These are phyloP conservation scores for Yamadazyma insecticola DNA, from an alignment of 805 yeast genomes.

Conservation along the genomic window DNA sequence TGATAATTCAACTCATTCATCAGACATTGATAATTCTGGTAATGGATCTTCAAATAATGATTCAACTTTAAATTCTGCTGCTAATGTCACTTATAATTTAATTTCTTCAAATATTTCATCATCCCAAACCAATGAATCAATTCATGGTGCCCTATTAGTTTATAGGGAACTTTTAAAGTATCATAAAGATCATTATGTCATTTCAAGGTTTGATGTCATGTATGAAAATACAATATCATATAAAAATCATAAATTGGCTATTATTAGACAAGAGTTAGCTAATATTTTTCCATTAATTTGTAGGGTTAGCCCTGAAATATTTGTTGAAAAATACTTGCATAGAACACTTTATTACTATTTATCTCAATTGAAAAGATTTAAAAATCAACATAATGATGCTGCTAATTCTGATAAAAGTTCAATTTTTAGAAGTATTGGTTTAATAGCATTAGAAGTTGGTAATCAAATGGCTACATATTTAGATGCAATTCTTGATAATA, in stretches of 20 bases:
- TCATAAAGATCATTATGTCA: constrained; percentile 68
- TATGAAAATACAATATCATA: constrained; percentile 70
- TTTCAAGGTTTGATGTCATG: constrained; percentile 67
- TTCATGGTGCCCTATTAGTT: constrained; percentile 85
- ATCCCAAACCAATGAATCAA: constrained; percentile 48
- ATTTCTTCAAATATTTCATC: constrained; percentile 16
- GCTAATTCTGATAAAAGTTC: constrained; percentile 61
- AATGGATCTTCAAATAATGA: constrained; percentile 6
- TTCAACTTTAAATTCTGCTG: not conserved
- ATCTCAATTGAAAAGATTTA: constrained; percentile 68
- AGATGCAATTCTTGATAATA: constrained; percentile 79
- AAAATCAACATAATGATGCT: constrained; percentile 34
- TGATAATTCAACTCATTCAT: constrained; percentile 12
- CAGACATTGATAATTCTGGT: constrained; percentile 7
- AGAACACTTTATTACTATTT: constrained; percentile 72
- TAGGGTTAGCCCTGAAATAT: constrained; percentile 65
- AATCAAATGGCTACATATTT: constrained; percentile 83
- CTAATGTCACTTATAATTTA: constrained; percentile 14
- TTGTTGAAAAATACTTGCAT: constrained; percentile 78
- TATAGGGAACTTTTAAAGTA: constrained; percentile 69
- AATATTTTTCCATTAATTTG: constrained; percentile 81
- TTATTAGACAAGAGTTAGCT: constrained; percentile 81
- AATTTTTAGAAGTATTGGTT: constrained; percentile 78
- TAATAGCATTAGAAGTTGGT: constrained; percentile 73
- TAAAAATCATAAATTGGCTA: constrained; percentile 70